Evolutionary conservation across 225 moss, liverwort and hornwort genomes (phyloP).

Genomic region (Polytrichum commune): DNA sequence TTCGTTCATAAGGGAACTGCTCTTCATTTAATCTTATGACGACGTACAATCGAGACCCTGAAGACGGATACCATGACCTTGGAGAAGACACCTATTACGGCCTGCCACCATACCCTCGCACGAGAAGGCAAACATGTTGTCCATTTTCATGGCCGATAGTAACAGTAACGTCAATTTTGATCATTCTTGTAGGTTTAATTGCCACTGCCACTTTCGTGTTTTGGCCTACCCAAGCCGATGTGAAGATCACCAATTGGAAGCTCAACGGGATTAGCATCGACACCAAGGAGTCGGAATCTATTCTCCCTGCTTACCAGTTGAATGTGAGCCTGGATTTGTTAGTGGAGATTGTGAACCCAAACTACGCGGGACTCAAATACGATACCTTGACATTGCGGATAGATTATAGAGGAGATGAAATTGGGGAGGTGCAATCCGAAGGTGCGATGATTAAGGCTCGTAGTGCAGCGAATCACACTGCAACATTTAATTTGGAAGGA

Average conservation of each 20-base stretch:
- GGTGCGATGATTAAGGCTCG: constrained; percentile 52
- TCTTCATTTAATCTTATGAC: too few species aligned
- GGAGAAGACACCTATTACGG: constrained; percentile 31
- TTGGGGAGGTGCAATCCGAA: constrained; percentile 58
- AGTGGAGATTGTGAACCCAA: constrained; percentile 64
- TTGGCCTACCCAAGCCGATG: constrained; percentile 52
- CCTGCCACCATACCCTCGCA: constrained; percentile 27
- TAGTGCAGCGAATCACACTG: constrained; percentile 55
- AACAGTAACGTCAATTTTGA: constrained; percentile 15
- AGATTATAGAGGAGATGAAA: constrained; percentile 61
- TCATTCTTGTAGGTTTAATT: constrained; percentile 24
- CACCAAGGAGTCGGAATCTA: constrained; percentile 25
- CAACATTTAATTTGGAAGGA: constrained; percentile 61
- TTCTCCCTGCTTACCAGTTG: constrained; percentile 67
- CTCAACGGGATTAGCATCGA: constrained; percentile 60
- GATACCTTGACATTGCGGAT: constrained; percentile 54
- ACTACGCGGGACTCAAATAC: constrained; percentile 70
- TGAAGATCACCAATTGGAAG: constrained; percentile 56
- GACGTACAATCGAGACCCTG: background rate
- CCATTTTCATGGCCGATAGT: constrained; percentile 19
- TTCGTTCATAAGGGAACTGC: too few species aligned
- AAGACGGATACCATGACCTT: constrained; percentile 46
- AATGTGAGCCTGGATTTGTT: constrained; percentile 68
- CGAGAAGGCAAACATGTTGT: constrained; percentile 7
- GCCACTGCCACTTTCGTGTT: constrained; percentile 39